phyloP scores from a whole-genome alignment of 148 eudicot genomes.

The Cornus kousa region DNA sequence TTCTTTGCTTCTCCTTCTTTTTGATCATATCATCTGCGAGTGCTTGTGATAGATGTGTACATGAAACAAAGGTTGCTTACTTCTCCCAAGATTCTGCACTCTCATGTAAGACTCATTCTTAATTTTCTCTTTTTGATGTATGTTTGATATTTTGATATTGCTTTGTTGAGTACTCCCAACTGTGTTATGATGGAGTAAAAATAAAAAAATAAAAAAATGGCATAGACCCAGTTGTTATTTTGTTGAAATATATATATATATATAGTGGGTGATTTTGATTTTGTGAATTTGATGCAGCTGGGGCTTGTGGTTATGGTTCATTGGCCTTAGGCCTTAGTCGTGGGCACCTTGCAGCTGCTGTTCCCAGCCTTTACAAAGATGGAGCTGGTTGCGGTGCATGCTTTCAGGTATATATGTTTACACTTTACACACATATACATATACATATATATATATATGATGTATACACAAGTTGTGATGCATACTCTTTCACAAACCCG shows the following conservation, averaged over 20 bases:
- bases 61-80: conserved; percentile 54
- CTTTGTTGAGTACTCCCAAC: background rate
- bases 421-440: background rate
- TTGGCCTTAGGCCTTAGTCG: conserved; percentile 51
- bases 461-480: no score
- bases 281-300: conserved; percentile 42
- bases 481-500: no score
- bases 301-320: conserved; percentile 87
- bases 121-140: background rate
- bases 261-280: conserved; percentile 17
- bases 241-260: background rate
- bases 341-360: conserved; percentile 68
- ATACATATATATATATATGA: no score
- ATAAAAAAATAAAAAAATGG: background rate
- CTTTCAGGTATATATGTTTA: conserved; percentile 37
- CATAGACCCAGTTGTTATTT: conserved; percentile 15
- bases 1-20: conserved; percentile 17
- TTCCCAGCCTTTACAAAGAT: conserved; percentile 51
- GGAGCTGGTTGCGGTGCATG: conserved; percentile 94
- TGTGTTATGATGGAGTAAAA: background rate
- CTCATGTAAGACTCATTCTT: conserved; percentile 38
- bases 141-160: background rate
- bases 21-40: conserved; percentile 29
- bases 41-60: conserved; percentile 68
- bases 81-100: conserved; percentile 47